Conservation (phyloP, 1,284 basidiomycete species). For the Golubevia pallescens region DNA sequence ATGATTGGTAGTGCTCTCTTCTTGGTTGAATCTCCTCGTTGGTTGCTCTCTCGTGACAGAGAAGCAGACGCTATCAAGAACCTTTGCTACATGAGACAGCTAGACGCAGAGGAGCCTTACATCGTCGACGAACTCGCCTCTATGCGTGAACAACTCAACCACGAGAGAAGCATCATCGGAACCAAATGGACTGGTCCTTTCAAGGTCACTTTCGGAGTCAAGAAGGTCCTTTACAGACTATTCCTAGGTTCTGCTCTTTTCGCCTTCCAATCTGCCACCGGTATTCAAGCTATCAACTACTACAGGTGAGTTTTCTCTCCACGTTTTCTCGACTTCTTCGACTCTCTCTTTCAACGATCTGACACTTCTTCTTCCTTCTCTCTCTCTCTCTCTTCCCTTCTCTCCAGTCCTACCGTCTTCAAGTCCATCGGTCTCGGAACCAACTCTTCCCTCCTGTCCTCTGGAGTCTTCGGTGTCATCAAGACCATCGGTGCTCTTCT, state of each 20-base stretch:
- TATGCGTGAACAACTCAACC: slow-evolving; percentile 2
- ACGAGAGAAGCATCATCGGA: not conserved
- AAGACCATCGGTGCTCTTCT: slow-evolving; percentile 77
- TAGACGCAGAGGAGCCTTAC: slow-evolving; percentile 25
- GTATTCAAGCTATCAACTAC: no score
- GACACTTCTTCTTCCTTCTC: no score
- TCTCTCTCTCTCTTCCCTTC: no score
- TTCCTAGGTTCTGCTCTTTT: slow-evolving; percentile 13
- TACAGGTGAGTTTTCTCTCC: no score
- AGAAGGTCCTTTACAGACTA: slow-evolving; percentile 8
- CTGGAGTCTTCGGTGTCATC: slow-evolving; percentile 80
- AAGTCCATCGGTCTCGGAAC: slow-evolving; percentile 18
- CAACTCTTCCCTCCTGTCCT: slow-evolving; percentile 72
- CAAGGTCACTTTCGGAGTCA: slow-evolving; percentile 12
- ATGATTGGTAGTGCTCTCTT: slow-evolving; percentile 66
- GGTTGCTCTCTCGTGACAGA: slow-evolving; percentile 69
- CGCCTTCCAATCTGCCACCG: slow-evolving; percentile 22
- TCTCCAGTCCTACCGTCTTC: slow-evolving; percentile 24
- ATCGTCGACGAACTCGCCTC: slow-evolving; percentile 17
- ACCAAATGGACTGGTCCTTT: slow-evolving; percentile 1
- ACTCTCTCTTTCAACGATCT: no score
- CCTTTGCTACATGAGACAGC: slow-evolving; percentile 28
- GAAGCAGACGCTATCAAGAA: slow-evolving; percentile 23
- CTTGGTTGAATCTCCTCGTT: slow-evolving; percentile 72
- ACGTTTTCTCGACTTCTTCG: no score